Evolutionary conservation across 2,329 filamentous ascomycete genomes (phyloP).

Genomic region (Fusarium chaquense): DNA sequence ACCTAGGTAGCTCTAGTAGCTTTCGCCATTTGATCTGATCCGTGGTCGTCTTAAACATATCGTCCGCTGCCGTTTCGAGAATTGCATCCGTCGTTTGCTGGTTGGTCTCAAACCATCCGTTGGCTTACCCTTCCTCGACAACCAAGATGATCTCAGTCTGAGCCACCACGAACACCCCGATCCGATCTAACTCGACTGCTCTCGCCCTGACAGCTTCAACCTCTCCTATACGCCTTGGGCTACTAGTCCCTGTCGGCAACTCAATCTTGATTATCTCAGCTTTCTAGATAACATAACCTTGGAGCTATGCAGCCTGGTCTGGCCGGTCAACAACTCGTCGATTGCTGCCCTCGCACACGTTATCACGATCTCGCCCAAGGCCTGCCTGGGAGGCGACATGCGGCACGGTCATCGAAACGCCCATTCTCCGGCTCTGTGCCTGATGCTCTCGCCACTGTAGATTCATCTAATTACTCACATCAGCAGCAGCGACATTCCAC

Average conservation of each 20-base stretch:
- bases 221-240: slow-evolving; percentile 18
- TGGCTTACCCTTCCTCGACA: slow-evolving; percentile 33
- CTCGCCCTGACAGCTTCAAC: slow-evolving; percentile 22
- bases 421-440: slow-evolving; percentile 36
- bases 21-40: slow-evolving; percentile 17
- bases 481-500: slow-evolving; percentile 22
- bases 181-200: slow-evolving; percentile 20
- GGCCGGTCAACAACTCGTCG: slow-evolving; percentile 38
- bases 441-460: slow-evolving; percentile 35
- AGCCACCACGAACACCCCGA: slow-evolving; percentile 32
- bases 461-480: slow-evolving; percentile 18
- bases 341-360: slow-evolving; percentile 33
- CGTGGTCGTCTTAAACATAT: slow-evolving; percentile 20
- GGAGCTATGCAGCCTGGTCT: slow-evolving; percentile 45
- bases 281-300: slow-evolving; percentile 20
- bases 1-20: slow-evolving; percentile 24
- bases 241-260: slow-evolving; percentile 15
- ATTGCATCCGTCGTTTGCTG: slow-evolving; percentile 28
- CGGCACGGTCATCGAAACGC: slow-evolving; percentile 33
- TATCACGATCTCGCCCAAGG: slow-evolving; percentile 30
- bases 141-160: slow-evolving; percentile 43
- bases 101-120: slow-evolving; percentile 25
- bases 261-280: slow-evolving; percentile 20
- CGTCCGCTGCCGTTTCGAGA: slow-evolving; percentile 24
- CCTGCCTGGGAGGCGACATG: slow-evolving; percentile 41